These are phyloP conservation scores for Lenwebbia sp. DNA, from an alignment of 345 rosid genomes.

Conservation along the genomic window DNA sequence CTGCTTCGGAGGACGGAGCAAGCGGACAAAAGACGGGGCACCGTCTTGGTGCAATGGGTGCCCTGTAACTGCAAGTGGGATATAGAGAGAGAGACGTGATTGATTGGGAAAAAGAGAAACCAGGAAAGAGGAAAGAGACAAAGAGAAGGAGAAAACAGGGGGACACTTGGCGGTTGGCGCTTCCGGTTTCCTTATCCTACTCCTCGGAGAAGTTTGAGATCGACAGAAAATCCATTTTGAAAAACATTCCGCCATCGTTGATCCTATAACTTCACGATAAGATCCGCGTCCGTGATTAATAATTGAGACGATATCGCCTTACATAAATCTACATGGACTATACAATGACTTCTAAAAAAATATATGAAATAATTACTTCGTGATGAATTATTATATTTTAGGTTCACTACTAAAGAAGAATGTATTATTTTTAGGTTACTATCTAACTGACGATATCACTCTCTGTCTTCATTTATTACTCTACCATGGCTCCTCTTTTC, in stretches of 20 bases:
- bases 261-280: neutral
- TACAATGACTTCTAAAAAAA: neutral
- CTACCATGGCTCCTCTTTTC: neutral
- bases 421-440: too few species aligned
- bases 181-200: neutral
- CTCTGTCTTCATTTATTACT: neutral
- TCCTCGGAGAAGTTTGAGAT: neutral
- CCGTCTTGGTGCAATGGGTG: neutral
- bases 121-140: neutral
- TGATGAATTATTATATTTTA: too few species aligned
- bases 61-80: neutral
- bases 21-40: neutral
- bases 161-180: neutral
- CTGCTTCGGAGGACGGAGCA: neutral
- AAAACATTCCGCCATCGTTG: neutral
- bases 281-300: neutral
- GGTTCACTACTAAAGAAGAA: too few species aligned
- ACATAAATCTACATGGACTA: neutral
- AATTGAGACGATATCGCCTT: neutral
- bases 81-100: neutral
- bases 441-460: too few species aligned
- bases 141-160: neutral
- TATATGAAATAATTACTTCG: too few species aligned
- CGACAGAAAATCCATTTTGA: neutral
- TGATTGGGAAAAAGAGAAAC: neutral